Evolutionary conservation across 2,329 filamentous ascomycete genomes (phyloP).

Genomic region (Coniochaeta ligniaria): DNA sequence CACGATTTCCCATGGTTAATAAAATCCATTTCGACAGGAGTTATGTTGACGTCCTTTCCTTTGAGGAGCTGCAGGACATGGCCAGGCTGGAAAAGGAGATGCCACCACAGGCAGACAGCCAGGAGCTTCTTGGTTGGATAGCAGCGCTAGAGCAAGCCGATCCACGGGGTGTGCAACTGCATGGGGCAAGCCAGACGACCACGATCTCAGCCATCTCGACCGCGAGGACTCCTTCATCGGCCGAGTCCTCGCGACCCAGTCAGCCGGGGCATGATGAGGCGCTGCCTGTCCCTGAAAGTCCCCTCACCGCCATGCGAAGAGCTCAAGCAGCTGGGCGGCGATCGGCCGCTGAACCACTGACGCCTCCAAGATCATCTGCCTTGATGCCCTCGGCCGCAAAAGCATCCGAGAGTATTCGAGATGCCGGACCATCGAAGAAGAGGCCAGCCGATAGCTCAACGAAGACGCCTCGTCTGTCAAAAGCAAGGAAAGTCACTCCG

Average conservation of each 20-base stretch:
- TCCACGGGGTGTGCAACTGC: conserved; percentile 32
- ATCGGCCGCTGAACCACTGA: neutral
- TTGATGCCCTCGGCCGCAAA: neutral
- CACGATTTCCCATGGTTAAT: conserved; percentile 68
- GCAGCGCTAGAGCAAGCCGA: conserved; percentile 51
- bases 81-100: conserved; percentile 49
- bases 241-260: neutral
- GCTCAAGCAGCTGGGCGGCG: neutral
- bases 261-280: neutral
- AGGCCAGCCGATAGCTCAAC: neutral
- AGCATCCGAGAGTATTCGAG: neutral
- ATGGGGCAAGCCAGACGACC: conserved; percentile 37
- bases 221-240: conserved; percentile 10
- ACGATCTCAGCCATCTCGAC: conserved; percentile 23
- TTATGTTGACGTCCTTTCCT: conserved; percentile 60
- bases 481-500: neutral
- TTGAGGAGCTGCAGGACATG: conserved; percentile 61
- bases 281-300: neutral
- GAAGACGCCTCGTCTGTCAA: neutral
- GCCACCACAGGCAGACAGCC: conserved; percentile 44
- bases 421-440: neutral
- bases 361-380: conserved; percentile 5
- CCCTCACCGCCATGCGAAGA: neutral
- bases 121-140: conserved; percentile 57
- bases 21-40: conserved; percentile 74